Base-by-base conservation (phyloP, 352 stramenopile genomes). In the Pythium dissotocum region DNA sequence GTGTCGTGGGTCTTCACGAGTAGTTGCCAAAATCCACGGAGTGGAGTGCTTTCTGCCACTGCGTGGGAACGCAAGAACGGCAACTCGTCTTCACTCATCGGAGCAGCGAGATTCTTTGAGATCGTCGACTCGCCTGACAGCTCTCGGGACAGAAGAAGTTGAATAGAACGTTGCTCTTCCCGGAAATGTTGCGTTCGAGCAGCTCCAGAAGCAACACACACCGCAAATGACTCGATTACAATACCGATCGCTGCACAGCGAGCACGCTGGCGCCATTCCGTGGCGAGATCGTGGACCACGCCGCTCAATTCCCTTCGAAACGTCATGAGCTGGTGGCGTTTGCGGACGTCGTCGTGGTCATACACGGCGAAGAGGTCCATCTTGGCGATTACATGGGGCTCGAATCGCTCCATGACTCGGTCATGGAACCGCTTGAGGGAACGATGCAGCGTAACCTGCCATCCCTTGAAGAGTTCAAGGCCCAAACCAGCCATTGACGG, bases 361-460 rank as follows among this genome's bases (percentile, higher is more conserved):
- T 26, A 26, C 51, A 62, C 36, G n/a, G 49, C 53, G 30, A 62
- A 68, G 12, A 68, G 18, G 33, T 68, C 62, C 32, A 35, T 56
- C 6, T 26, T 36, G 21, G 46, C 46, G 24, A 53, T 32, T 1
- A 54, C 42, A 21, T 28, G 18, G 12, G 12, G 16, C 8, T 44
- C 62, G n/a, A 61, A 33, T 2, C 28, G 18, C 8, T 62, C 36
- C 13, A 44, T 5, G 4, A 68, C 8, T 12, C 62, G 52, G 13
- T 68, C 62, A 13, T 62, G 51, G 8, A 68, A 51, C 3, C 24
- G 24, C 14, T 51, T 26, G 13, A 61, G 14, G 0, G 52, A 42
- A 14, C 53, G 52, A 57, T 68, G 62, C 5, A 68, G 21, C 2
- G 62, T 36, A 13, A 24, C 26, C 36, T 61, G 53, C 52, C 62